Evolutionary conservation across 495 filamentous ascomycete genomes (phyloP), one percentile per base, ranked within the genome.

Genomic region (Xylaria flabelliformis): DNA sequence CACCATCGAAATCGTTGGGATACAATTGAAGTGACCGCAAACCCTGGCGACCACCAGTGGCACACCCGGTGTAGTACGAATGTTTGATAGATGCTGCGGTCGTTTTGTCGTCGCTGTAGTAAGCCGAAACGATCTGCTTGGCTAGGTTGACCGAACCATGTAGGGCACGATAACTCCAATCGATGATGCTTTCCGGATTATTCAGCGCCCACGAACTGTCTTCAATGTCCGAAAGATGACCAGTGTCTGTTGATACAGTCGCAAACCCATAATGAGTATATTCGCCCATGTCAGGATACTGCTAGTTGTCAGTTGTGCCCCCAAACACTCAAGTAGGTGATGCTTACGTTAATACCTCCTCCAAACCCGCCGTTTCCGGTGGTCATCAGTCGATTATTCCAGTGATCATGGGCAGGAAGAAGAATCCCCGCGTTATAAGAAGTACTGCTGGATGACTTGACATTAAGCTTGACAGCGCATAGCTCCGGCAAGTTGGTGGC

Each of bases 1-100:
- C 86, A 34, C 91, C 91, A 77, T 93, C 90, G 69, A 91, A 88
- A 73, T 84, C 84, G 2, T 84, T 80, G 1, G 87, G 86, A 48
- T 81, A 88, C 62, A 78, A 74, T 70, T 89, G 79, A 10, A 85
- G 80, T 7, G 82, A 79, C 42, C 83, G 83, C 4, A 89, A 70
- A 8, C 88, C 88, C 73, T 89, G 87, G 0, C 86, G 79, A 5
- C 88, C 88, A 50, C 88, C 88, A 4, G 84, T 86, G 0, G 87
- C 88, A 78, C 87, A 91, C 12, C 79, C 80, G 48, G 77, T 70
- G 75, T 85, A 90, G 76, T 90, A 90, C 10, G 79, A 83, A 65
- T 85, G 83, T 12, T 71, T 62, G 48, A 82, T 71, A 34, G 29
- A 29, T n/a, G 44, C 42, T 12, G 26, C 1, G 21, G 29, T 21